phyloP scores from a whole-genome alignment of 2,329 filamentous ascomycete genomes.

The Fusarium euwallaceae region DNA sequence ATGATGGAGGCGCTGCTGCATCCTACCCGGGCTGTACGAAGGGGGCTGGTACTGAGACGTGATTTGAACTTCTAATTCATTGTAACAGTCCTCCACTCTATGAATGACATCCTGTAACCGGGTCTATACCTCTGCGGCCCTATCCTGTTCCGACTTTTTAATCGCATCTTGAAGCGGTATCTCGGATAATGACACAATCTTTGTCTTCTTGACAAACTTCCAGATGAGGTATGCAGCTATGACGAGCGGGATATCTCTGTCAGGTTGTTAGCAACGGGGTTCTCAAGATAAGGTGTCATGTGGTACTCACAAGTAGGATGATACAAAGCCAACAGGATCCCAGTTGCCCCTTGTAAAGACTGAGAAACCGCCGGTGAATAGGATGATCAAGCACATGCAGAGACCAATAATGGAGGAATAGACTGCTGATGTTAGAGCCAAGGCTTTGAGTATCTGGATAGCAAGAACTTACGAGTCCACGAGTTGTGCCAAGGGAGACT shows the following conservation, averaged over 20 bases:
- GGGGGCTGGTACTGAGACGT: background rate
- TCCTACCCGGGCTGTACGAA: background rate
- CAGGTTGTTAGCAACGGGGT: slow-evolving; percentile 20
- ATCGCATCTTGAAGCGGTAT: slow-evolving; percentile 68
- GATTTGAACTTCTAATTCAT: background rate
- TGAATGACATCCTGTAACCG: background rate
- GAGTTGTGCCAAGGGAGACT: slow-evolving; percentile 73
- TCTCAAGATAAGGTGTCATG: rapidly evolving
- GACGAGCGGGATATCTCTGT: slow-evolving; percentile 72
- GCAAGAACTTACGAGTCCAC: slow-evolving; percentile 67
- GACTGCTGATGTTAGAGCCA: slow-evolving; percentile 53
- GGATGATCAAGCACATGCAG: slow-evolving; percentile 71
- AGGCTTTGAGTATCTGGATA: background rate
- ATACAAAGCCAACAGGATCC: slow-evolving; percentile 69
- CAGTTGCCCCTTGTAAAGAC: slow-evolving; percentile 73
- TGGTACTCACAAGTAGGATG: slow-evolving; percentile 69
- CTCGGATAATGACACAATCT: slow-evolving; percentile 62
- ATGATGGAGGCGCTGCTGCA: background rate
- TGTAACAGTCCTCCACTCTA: background rate
- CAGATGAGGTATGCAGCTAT: slow-evolving; percentile 69
- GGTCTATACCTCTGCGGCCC: slow-evolving; percentile 5
- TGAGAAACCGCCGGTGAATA: slow-evolving; percentile 78
- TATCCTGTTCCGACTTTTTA: slow-evolving; percentile 27
- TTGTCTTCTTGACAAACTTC: slow-evolving; percentile 76
- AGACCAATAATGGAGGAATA: slow-evolving; percentile 73